phyloP scores from a whole-genome alignment of 805 yeast species.

The Saturnispora sekii region DNA sequence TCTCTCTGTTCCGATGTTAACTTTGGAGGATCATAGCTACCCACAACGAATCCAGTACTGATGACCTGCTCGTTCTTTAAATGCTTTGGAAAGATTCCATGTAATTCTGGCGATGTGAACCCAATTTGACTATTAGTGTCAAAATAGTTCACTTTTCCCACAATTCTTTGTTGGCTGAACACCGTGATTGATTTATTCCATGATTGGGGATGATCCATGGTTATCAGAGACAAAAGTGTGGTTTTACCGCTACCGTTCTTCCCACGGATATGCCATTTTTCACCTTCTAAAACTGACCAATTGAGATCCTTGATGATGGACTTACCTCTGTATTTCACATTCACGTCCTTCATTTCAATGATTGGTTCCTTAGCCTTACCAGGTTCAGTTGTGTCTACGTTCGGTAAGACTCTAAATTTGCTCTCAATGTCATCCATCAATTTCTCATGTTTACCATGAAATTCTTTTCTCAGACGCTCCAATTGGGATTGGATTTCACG shows the following conservation, averaged over 20 bases:
- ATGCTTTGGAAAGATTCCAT: constrained; percentile 64
- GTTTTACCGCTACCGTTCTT: constrained; percentile 92
- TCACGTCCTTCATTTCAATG: constrained; percentile 50
- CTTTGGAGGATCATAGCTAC: constrained; percentile 47
- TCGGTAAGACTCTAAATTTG: constrained; percentile 4
- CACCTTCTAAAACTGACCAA: constrained; percentile 63
- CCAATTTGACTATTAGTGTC: constrained; percentile 76
- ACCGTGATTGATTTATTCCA: constrained; percentile 67
- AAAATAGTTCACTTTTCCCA: constrained; percentile 70
- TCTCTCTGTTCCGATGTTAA: constrained; percentile 30
- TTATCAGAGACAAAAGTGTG: constrained; percentile 70
- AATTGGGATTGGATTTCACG: constrained; percentile 17
- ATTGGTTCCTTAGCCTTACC: constrained; percentile 7
- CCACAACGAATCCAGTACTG: constrained; percentile 67
- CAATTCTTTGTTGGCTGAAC: constrained; percentile 56
- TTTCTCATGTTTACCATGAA: constrained; percentile 17
- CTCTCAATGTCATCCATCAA: constrained; percentile 12
- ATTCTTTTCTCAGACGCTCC: constrained; percentile 16
- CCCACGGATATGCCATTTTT: constrained; percentile 85
- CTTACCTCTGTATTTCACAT: constrained; percentile 55
- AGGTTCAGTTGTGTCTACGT: too few relatives aligned
- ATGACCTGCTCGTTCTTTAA: constrained; percentile 49
- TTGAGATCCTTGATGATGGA: constrained; percentile 48
- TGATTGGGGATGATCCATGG: constrained; percentile 95
- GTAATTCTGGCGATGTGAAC: constrained; percentile 85